A percentile compares a stretch with the other conserved stretches of the same genome.
Conservation (phyloP, 768 basidiomycete genomes). For the Suillus plorans region DNA sequence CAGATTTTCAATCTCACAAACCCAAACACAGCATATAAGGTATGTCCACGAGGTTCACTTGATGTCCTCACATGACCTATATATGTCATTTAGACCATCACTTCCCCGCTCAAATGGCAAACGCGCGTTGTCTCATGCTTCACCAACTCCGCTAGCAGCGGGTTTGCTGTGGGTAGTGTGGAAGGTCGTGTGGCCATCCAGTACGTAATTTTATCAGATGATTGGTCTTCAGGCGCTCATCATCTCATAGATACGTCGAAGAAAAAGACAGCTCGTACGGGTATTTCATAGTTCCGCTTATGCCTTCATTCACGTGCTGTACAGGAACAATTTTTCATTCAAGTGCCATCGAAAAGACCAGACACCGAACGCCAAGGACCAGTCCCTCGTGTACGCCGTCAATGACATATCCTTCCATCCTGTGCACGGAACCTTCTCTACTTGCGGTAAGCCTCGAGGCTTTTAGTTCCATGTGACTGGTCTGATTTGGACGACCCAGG, state of each 20-base stretch:
- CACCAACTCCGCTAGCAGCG: conserved; percentile 60
- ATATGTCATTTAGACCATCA: conserved; percentile 54
- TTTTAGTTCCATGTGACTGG: conserved; percentile 12
- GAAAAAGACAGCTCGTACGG: conserved; percentile 74
- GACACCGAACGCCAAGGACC: conserved; percentile 56
- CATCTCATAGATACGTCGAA: conserved; percentile 67
- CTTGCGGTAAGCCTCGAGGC: conserved; percentile 53
- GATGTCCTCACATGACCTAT: conserved; percentile 2
- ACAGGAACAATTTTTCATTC: conserved; percentile 83
- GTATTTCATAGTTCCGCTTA: conserved; percentile 14
- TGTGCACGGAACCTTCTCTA: conserved; percentile 82
- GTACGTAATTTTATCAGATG: conserved; percentile 48
- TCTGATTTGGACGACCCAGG: conserved; percentile 37
- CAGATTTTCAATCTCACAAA: conserved; percentile 86
- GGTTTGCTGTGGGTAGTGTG: conserved; percentile 83
- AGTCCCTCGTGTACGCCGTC: conserved; percentile 75
- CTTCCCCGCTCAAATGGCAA: conserved; percentile 92
- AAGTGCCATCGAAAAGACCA: conserved; percentile 73
- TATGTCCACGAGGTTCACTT: conserved; percentile 27
- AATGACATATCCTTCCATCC: conserved; percentile 88
- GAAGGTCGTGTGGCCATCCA: conserved; percentile 95
- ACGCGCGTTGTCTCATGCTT: conserved; percentile 86
- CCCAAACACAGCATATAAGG: conserved; percentile 79
- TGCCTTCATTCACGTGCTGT: conserved; percentile 1
- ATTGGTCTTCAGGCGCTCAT: background rate